Evolutionary conservation across 139 green algal genomes (phyloP).

Genomic region (Coelastrella sp.): DNA sequence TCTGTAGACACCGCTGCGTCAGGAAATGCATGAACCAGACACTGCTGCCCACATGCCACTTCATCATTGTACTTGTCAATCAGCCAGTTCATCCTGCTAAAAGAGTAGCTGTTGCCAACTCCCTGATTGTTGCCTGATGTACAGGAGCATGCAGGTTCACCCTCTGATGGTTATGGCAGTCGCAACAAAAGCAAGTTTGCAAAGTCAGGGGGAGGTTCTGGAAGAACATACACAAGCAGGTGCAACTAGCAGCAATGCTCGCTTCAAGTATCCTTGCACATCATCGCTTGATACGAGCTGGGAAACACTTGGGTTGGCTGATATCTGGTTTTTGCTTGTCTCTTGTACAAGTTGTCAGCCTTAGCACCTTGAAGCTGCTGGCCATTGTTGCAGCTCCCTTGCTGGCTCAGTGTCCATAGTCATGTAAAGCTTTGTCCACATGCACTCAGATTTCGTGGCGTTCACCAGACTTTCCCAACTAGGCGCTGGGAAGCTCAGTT

Average conservation of each 20-base stretch:
- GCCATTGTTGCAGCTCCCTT: neutral
- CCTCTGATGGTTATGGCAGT: neutral
- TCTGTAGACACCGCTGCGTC: no score
- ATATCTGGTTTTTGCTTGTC: no score
- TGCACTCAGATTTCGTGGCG: conserved; percentile 80
- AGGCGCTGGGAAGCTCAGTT: conserved; percentile 94
- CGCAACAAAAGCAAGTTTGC: neutral
- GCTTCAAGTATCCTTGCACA: neutral
- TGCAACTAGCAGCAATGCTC: neutral
- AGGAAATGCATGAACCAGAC: no score
- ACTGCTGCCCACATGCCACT: no score
- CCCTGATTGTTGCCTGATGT: neutral
- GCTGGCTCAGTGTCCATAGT: neutral
- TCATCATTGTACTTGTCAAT: no score
- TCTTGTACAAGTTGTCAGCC: no score
- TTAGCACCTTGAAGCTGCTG: neutral
- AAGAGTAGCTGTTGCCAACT: no score
- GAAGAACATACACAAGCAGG: neutral
- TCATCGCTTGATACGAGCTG: no score
- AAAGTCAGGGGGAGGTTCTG: neutral
- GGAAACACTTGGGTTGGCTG: no score
- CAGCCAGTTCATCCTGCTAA: no score
- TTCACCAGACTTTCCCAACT: conserved; percentile 94
- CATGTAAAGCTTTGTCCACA: neutral
- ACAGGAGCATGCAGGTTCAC: neutral